phyloP scores from a whole-genome alignment of 805 yeast species.

The Metschnikowia koreensis region DNA sequence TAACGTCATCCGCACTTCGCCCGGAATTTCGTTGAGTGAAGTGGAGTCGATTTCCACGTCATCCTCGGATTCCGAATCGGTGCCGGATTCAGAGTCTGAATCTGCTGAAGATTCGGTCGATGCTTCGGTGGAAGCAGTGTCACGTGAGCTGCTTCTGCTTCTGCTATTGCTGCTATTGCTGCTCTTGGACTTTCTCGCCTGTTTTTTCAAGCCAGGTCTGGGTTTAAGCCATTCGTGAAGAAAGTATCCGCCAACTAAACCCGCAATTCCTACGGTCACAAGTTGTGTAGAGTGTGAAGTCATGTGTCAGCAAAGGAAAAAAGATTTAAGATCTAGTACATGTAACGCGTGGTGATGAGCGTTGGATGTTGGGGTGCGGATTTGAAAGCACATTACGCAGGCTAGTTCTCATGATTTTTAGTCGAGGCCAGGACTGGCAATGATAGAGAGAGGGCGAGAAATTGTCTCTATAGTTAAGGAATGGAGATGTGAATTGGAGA shows the following conservation, averaged over 20 bases:
- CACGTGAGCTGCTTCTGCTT: no score
- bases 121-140: neutral
- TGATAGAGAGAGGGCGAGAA: no score
- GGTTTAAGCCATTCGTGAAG: slow-evolving; percentile 5
- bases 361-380: neutral
- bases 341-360: neutral
- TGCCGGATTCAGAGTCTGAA: slow-evolving; percentile 12
- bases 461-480: no score
- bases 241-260: slow-evolving; percentile 37
- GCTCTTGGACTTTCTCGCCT: neutral
- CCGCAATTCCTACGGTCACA: slow-evolving; percentile 32
- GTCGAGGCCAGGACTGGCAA: no score
- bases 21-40: slow-evolving; percentile 63
- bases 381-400: no score
- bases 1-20: slow-evolving; percentile 83
- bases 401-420: no score
- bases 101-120: slow-evolving; percentile 10
- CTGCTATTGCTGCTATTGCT: no score
- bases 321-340: neutral
- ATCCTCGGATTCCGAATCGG: slow-evolving; percentile 43
- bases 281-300: slow-evolving; percentile 21
- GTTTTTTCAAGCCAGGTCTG: neutral
- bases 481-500: no score
- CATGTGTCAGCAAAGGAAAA: neutral
- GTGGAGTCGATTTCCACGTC: slow-evolving; percentile 60